Percentiles rank a stretch among this genome's conserved stretches.
These are phyloP conservation scores for Gliomastix tumulicola DNA, from an alignment of 2,329 filamentous ascomycete species.

Conservation along the genomic window DNA sequence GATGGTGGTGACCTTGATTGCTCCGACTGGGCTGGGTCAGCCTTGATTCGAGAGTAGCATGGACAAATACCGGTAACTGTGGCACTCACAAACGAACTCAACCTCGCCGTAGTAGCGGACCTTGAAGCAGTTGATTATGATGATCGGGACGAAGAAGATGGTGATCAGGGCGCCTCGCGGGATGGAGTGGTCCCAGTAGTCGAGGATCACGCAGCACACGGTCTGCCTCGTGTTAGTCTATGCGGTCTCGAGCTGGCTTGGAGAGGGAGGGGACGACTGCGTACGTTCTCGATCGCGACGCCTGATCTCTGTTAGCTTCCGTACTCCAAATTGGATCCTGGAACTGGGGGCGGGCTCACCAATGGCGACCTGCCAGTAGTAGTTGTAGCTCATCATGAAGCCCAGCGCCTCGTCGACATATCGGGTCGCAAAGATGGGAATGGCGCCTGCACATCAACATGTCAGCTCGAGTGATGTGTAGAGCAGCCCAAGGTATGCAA, in stretches of 20 bases:
- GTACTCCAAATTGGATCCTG: too few species aligned
- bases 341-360: conserved; percentile 39
- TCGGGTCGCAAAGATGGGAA: conserved; percentile 40
- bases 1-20: conserved; percentile 41
- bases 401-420: conserved; percentile 39
- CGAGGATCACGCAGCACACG: conserved; percentile 35
- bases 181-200: conserved; percentile 29
- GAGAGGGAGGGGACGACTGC: too few species aligned
- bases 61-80: too few species aligned
- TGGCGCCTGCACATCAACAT: conserved; percentile 28
- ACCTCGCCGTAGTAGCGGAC: conserved; percentile 44
- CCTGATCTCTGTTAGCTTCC: too few species aligned
- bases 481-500: not conserved
- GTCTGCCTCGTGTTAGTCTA: conserved; percentile 42
- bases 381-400: conserved; percentile 44
- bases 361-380: conserved; percentile 43
- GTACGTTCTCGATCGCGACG: too few species aligned
- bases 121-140: conserved; percentile 28
- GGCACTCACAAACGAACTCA: conserved; percentile 42
- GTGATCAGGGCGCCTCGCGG: conserved; percentile 24
- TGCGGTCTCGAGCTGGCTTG: too few species aligned
- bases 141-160: conserved; percentile 25
- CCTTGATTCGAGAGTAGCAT: too few species aligned
- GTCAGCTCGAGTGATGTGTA: not conserved
- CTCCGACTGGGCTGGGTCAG: too few species aligned